These are phyloP conservation scores for Magnusiomyces fungicola DNA, from an alignment of 1,139 yeast genomes.

Conservation along the genomic window DNA sequence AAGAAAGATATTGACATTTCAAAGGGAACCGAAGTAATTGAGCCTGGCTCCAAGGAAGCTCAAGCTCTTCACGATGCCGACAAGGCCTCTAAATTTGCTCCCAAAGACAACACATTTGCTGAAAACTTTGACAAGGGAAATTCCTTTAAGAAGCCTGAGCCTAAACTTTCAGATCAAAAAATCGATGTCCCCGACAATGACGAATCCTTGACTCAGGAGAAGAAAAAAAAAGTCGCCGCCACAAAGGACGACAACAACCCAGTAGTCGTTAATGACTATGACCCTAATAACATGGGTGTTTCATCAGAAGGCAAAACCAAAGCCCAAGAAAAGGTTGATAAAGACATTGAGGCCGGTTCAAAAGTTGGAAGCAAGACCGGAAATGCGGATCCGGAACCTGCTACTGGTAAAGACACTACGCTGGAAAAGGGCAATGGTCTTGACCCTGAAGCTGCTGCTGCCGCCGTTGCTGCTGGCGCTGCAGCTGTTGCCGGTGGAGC, in stretches of 20 bases:
- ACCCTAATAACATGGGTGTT: slow-evolving; percentile 34
- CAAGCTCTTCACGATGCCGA: slow-evolving; percentile 26
- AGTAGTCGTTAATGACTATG: slow-evolving; percentile 34
- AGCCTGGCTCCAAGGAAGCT: slow-evolving; percentile 30
- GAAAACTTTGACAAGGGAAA: slow-evolving; percentile 26
- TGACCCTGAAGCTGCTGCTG: background rate
- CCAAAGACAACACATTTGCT: slow-evolving; percentile 31
- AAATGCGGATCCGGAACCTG: background rate
- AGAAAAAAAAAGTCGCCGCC: slow-evolving; percentile 22
- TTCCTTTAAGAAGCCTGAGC: slow-evolving; percentile 29
- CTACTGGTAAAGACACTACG: background rate
- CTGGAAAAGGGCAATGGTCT: background rate
- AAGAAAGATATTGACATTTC: slow-evolving; percentile 20
- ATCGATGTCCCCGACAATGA: slow-evolving; percentile 25
- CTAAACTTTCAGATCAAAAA: slow-evolving; percentile 25
- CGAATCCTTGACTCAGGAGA: slow-evolving; percentile 20
- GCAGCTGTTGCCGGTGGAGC: background rate
- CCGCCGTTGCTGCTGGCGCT: background rate
- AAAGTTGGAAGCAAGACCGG: background rate
- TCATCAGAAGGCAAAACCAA: slow-evolving; percentile 21
- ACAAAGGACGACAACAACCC: slow-evolving; percentile 27
- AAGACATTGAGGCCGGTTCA: slow-evolving; percentile 9
- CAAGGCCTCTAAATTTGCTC: slow-evolving; percentile 32
- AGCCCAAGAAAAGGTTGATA: slow-evolving; percentile 13
- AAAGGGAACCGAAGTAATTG: slow-evolving; percentile 27